Evolutionary conservation across 805 yeast species (phyloP).

Genomic region (Candida pini): DNA sequence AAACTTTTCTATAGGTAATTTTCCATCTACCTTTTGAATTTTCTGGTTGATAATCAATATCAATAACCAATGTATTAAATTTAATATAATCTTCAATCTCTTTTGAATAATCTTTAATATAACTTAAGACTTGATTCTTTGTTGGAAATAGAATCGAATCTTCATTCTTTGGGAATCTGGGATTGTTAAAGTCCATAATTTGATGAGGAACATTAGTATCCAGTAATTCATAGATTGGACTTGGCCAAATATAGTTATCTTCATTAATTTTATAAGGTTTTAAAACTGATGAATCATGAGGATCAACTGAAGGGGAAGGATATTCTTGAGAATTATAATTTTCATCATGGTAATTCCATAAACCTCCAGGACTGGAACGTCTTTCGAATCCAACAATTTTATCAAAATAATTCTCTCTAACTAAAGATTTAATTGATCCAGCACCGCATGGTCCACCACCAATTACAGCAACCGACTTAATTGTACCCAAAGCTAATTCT

Average conservation of each 20-base stretch:
- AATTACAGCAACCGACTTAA: constrained; percentile 49
- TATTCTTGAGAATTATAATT: constrained; percentile 7
- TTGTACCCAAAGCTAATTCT: constrained; percentile 6
- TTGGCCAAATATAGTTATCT: constrained; percentile 34
- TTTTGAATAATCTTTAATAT: constrained; percentile 48
- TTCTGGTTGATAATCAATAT: constrained; percentile 27
- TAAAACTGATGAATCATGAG: constrained; percentile 11
- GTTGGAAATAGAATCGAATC: constrained; percentile 48
- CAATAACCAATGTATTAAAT: constrained; percentile 45
- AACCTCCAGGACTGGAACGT: constrained; percentile 60
- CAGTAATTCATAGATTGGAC: constrained; percentile 58
- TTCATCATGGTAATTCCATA: constrained; percentile 61
- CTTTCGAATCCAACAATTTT: constrained; percentile 56
- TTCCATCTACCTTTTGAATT: constrained; percentile 33
- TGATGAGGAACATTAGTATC: constrained; percentile 66
- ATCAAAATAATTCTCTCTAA: constrained; percentile 42
- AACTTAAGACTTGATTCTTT: constrained; percentile 52
- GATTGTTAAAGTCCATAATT: constrained; percentile 61
- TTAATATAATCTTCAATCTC: constrained; percentile 34
- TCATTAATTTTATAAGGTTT: constrained; percentile 7
- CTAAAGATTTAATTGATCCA: constrained; percentile 58
- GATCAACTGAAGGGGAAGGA: constrained; percentile 27
- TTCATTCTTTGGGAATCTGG: constrained; percentile 43
- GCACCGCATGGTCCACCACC: constrained; percentile 81
- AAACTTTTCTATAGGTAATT: constrained; percentile 33